Evolutionary conservation across 495 filamentous ascomycete species (phyloP), one percentile per base, ranked within the genome.

Genomic region (Podospora didyma): DNA sequence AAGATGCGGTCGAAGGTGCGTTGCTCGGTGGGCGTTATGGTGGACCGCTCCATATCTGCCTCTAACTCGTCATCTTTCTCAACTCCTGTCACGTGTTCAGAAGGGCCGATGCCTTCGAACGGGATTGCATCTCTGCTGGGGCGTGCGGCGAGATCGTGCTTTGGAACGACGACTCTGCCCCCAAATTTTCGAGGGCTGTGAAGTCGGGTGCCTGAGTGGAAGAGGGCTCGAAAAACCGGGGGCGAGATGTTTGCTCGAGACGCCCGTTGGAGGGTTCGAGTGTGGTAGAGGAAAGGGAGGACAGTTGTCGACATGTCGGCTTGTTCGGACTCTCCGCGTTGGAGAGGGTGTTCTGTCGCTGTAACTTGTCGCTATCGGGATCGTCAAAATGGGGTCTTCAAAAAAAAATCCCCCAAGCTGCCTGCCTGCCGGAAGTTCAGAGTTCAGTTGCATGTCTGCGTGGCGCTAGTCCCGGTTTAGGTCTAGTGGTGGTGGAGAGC

Each of bases 261-360:
- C 11, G 69, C 48, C 49, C 68, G 68, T 50, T 74, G 72, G 7
- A 89, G 73, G 0, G 86, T 87, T 54, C 75, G 75, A n/a, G 87
- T 89, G 52, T 87, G 83, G 66, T 89, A 90, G 7, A 92, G 79
- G 48, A 90, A 89, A 0, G 86, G 82, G 12, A 80, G 64, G 6
- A 81, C 57, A 2, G 75, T 74, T 1, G 70, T 69, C 17, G 67
- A 63, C 73, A 73, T 75, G 28, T 23, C 62, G 57, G 41, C 16
- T 46, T 16, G 28, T 59, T 11, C 16, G 26, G 49, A 23, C 26
- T 17, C 7, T 5, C 16, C 44, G 45, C 21, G 1, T 12, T 34
- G 41, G 1, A 31, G n/a, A 22, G 21, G 21, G 26, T 12, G 11
- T 37, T 17, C n/a, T 9, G 39, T 14, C 5, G 4, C 5, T 14